A percentile compares a stretch with the other conserved stretches of the same genome.
phyloP scores from a whole-genome alignment of 2,329 filamentous ascomycete species.

The Cladobotryum protrusum region DNA sequence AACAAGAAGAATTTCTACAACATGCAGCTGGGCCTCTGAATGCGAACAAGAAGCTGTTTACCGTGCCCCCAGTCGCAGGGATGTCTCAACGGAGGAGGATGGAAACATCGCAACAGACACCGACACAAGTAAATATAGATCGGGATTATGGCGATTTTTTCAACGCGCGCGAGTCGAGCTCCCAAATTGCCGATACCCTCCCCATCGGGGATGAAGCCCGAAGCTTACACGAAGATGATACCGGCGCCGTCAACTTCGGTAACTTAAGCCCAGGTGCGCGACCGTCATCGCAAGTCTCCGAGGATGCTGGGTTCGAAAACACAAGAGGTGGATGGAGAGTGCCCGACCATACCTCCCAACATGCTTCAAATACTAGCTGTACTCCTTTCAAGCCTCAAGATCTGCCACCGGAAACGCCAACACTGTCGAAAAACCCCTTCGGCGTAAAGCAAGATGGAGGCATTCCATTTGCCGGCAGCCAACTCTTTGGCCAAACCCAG shows the following conservation, averaged over 20 bases:
- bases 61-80: constrained; percentile 13
- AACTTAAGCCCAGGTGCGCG: constrained; percentile 29
- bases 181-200: constrained; percentile 21
- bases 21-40: constrained; percentile 17
- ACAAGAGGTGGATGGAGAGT: constrained; percentile 34
- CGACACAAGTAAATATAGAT: constrained; percentile 51
- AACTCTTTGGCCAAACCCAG: constrained; percentile 52
- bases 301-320: constrained; percentile 35
- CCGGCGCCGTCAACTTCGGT: constrained; percentile 43
- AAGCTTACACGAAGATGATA: constrained; percentile 42
- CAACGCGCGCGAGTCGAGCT: constrained; percentile 23
- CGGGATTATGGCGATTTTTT: constrained; percentile 48
- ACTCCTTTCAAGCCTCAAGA: constrained; percentile 27
- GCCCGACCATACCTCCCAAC: constrained; percentile 28
- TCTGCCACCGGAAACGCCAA: constrained; percentile 43
- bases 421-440: constrained; percentile 44
- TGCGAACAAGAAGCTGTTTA: constrained; percentile 14
- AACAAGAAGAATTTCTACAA: background rate
- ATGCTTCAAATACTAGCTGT: constrained; percentile 22
- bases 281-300: constrained; percentile 36
- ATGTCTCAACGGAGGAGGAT: constrained; percentile 26
- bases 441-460: constrained; percentile 26
- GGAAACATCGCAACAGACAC: constrained; percentile 45
- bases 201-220: constrained; percentile 24
- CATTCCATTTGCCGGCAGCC: constrained; percentile 35